Evolutionary conservation across 306 rosid genomes (phyloP), one percentile per base, ranked within the genome.

Genomic region (Glycine soja): DNA sequence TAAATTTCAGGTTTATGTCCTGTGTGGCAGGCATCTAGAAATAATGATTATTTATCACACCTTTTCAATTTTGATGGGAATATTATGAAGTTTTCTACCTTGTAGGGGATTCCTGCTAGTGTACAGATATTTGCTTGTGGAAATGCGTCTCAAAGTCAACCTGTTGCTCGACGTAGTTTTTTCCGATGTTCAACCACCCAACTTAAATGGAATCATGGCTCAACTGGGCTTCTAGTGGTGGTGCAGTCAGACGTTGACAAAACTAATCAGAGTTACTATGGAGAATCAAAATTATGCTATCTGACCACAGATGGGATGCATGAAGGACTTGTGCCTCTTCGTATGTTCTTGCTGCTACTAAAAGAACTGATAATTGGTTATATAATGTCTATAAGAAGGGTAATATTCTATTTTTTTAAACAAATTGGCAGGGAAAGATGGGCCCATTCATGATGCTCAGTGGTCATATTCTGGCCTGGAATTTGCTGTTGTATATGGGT

Each of bases 261-360:
- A 91, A 95, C 97, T 80, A 95, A 95, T 85, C 99, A 95, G 77
- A 95, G 99, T 89, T 95, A 95, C 85, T 91, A 91, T 67, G 97
- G 99, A 72, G 99, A 95, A 80, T 89, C 99, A 42, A 95, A 93
- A 87, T 85, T 95, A 74, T 87, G 85, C 93, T 93, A 93, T 88
- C 76, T 95, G 83, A 91, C 99, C 63, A 93, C 95, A 2, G 97
- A 95, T 83, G 97, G 97, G 53, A 76, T 48, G 72, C 91, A 89
- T 80, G 99, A 93, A 88, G 93, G 97, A 83, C 92, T 88, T 78
- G 97, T 95, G 32, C 91, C 97, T 84, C 99, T 95, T 72, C 92
- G 99, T 95, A 91, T 42, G 97, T 81, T 85, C 82, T 66, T 72
- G 14, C 52, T 51, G 43, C 50, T 24, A 19, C 48, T 42, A 42